Evolutionary conservation across 306 rosid species (phyloP), one percentile per base, ranked within the genome.

Genomic region (Chamaecrista fasciculata): DNA sequence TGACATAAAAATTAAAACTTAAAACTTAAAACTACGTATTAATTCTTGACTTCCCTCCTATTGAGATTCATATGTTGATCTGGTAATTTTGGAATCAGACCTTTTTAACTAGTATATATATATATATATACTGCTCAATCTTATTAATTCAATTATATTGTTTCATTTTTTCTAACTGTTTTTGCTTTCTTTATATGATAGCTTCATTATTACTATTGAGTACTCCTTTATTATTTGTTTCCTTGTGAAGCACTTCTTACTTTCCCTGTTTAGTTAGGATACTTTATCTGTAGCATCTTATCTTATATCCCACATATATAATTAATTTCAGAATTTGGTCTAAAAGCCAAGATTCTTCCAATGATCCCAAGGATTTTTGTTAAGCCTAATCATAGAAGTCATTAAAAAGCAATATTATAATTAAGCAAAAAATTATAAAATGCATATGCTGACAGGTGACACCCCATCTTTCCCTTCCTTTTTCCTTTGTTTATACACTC

Each of bases 361-460:
- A 93, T 85, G 89, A 94, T 94, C 95, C 96, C 91, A 82, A 86
- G 65, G 71, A 67, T 67, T 51, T 76, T 76, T 77, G 70, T 40
- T 73, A 66, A 61, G 72, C 76, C 79, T 77, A 86, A 86, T 85
- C 96, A 94, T 86, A 76, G 86, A 94, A 90, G 91, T 86, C 96
- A 88, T 79, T 85, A 83, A 90, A 90, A 90, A 88, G 90, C 83
- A 83, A 86, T 51, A 67, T 66, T 44, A 10, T 8, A 42, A 6
- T 28, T 42, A 71, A 76, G 50, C 76, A 77, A 72, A 78, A 77
- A 73, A 70, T 7, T 16, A 44, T 50, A 74, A 78, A 81, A 72
- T 61, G 49, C 46, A 82, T 74, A 80, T 81, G 82, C 84, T 49
- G 81, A 79, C 87, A 77, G 66, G 84, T 87, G 90, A 80, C 86